Evolutionary conservation across 805 yeast genomes (phyloP), one percentile per base, ranked within the genome.

Genomic region (Wickerhamiella australiensis): DNA sequence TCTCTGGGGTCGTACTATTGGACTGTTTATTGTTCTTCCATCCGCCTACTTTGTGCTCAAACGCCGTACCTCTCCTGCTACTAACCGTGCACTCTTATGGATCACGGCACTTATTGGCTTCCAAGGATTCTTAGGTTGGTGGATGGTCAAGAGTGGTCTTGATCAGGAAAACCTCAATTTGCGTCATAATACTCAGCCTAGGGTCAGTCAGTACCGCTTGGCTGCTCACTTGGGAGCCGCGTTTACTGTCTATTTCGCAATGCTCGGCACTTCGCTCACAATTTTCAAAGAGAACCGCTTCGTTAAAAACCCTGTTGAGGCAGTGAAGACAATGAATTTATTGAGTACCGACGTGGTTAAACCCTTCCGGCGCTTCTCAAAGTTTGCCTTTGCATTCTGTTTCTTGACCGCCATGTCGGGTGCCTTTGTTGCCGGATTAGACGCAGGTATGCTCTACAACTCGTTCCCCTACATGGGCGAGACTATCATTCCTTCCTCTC

Each of bases 111-210:
- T 92, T 47, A 72, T 92, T 51, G 99, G 95, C 9, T 68, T 92
- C 44, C 98, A 92, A 70, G 98, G 98, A 48, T 83, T 81, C 48
- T 82, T 92, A 56, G 98, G 98, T 27, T 92, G 98, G 98, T 92
- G 99, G 99, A 92, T 92, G 98, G 98, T 92, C 47, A 79, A 84
- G 59, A 85, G 96, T 8, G 98, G 98, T 26, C 73, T 92, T 50
- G 94, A 87, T 62, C 82, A 82, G 60, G 74, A 80, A 41, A 82
- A 82, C 60, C 69, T 92, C 44, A 75, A 74, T 20, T 87, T 82
- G 56, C 60, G 61, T 26, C 76, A 95, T 63, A 82, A 77, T 42
- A 79, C 95, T 0, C 94, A 90, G 62, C 98, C 98, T n/a, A 86
- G 98, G 0, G 98, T 92, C 2, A 85, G 96, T 4, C 97, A 85